Evolutionary conservation across 2,329 filamentous ascomycete genomes (phyloP).

Genomic region (Epicoccum nigrum): DNA sequence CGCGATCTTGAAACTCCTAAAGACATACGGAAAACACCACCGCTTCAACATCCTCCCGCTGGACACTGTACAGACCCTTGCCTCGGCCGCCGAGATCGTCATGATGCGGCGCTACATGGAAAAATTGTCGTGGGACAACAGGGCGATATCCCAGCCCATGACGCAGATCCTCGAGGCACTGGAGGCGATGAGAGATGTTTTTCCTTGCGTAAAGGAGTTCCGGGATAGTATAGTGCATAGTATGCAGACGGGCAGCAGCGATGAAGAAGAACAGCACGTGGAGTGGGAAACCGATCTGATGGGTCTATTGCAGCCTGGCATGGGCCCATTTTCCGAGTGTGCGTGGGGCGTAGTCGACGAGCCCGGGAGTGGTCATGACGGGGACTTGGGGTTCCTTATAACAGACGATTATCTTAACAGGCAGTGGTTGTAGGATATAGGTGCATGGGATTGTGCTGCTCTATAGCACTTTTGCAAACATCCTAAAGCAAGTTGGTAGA

Average conservation of each 20-base stretch:
- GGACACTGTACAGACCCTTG: neutral
- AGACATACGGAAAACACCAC: neutral
- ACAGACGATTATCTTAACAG: neutral
- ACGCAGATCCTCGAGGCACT: neutral
- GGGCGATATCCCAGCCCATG: neutral
- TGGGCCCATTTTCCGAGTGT: neutral
- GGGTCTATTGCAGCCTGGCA: neutral
- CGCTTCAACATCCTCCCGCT: neutral
- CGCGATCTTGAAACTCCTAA: neutral
- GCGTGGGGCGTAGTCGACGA: neutral
- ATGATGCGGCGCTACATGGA: neutral
- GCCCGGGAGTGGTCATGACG: neutral
- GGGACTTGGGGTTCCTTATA: neutral
- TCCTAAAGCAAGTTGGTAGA: too few relatives aligned
- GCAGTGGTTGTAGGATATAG: neutral
- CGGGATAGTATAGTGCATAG: neutral
- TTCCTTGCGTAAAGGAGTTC: neutral
- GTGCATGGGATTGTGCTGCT: too few relatives aligned
- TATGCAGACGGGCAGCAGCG: neutral
- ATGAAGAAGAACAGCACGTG: neutral
- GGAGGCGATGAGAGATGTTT: neutral
- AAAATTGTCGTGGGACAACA: neutral
- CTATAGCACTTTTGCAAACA: too few relatives aligned
- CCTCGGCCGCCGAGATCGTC: neutral
- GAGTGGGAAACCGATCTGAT: neutral